Conservation (phyloP, 768 basidiomycete species). For the Agrocybe pediades region DNA sequence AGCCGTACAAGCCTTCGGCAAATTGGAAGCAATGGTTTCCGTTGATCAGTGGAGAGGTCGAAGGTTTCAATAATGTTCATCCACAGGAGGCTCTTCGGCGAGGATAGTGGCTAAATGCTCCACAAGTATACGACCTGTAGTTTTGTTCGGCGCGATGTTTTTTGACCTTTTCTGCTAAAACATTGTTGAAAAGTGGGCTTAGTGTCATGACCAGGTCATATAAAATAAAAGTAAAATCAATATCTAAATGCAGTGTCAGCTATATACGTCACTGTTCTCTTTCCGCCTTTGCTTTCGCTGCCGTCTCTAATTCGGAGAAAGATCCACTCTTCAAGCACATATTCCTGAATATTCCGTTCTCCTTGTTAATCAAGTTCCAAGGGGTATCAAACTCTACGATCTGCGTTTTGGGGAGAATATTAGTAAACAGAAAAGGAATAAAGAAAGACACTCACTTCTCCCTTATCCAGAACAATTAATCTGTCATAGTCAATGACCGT, state of each 20-base stretch:
- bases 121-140: no score
- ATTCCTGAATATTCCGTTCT: slow-evolving; percentile 63
- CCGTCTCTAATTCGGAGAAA: slow-evolving; percentile 58
- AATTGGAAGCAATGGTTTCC: slow-evolving; percentile 17
- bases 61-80: slow-evolving; percentile 4
- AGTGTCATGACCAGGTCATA: no score
- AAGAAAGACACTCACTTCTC: slow-evolving; percentile 37
- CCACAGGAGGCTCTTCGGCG: slow-evolving; percentile 6
- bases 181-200: no score
- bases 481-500: slow-evolving; percentile 85
- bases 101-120: no score
- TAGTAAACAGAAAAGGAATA: neutral
- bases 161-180: no score
- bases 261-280: neutral
- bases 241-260: no score
- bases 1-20: slow-evolving; percentile 2
- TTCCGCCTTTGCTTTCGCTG: slow-evolving; percentile 48
- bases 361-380: slow-evolving; percentile 61
- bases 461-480: slow-evolving; percentile 77
- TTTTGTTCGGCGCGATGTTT: no score
- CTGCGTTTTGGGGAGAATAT: slow-evolving; percentile 18
- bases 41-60: slow-evolving; percentile 12
- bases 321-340: slow-evolving; percentile 77
- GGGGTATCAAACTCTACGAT: slow-evolving; percentile 76
- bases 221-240: no score